A percentile compares a stretch with the other conserved stretches of the same genome.
Conservation (phyloP, 345 rosid species). For the Syzygium jambos region DNA sequence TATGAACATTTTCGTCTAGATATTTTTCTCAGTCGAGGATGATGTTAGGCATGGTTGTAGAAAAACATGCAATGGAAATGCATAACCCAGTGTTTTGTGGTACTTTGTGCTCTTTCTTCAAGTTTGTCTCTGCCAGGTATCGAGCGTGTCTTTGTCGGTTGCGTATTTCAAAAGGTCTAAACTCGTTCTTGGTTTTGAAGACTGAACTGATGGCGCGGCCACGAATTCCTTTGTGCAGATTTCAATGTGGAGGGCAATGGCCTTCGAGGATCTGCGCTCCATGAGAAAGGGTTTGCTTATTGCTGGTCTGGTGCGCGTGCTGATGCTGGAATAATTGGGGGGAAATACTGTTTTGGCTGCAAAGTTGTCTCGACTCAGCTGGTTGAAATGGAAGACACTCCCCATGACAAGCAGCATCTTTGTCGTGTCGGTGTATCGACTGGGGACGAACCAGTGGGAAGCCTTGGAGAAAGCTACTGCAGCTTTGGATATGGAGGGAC, state of each 20-base stretch:
- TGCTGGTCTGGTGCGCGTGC: conserved; percentile 35
- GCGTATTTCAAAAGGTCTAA: neutral
- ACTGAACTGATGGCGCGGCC: neutral
- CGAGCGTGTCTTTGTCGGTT: accelerated
- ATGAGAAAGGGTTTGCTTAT: conserved; percentile 25
- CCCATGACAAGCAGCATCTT: conserved; percentile 20
- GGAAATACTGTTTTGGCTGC: conserved; percentile 26
- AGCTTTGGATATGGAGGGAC: conserved; percentile 34
- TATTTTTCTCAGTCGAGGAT: neutral
- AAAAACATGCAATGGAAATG: neutral
- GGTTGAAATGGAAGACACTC: conserved; percentile 23
- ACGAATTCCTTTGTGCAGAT: neutral
- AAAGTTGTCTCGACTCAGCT: conserved; percentile 10
- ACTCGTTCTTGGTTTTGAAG: neutral
- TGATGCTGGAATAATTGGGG: conserved; percentile 18
- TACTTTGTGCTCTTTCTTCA: neutral
- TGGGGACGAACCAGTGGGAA: conserved; percentile 19
- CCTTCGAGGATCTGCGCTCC: conserved; percentile 17
- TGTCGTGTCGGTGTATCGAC: conserved; percentile 21
- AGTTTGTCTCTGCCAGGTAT: neutral
- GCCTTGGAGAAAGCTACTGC: conserved; percentile 17
- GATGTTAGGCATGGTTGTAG: neutral
- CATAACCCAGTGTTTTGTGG: accelerated
- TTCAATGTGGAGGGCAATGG: conserved; percentile 17
- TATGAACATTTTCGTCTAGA: neutral